Evolutionary conservation across 2,329 filamentous ascomycete genomes (phyloP).

Genomic region (Thielaviopsis punctulata): DNA sequence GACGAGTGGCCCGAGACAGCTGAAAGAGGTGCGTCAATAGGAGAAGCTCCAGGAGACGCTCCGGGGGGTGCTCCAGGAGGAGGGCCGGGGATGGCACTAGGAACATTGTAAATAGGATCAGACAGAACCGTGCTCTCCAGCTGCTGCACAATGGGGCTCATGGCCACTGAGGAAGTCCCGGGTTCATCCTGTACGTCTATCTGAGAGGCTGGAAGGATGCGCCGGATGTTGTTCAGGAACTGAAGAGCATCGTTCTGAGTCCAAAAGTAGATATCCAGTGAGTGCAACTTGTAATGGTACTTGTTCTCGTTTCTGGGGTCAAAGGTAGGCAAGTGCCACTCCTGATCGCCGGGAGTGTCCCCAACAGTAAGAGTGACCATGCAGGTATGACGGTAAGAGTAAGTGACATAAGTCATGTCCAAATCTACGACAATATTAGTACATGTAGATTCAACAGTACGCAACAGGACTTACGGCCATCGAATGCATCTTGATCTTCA

Average conservation of each 20-base stretch:
- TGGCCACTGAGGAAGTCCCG: slow-evolving; percentile 27
- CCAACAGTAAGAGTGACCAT: slow-evolving; percentile 49
- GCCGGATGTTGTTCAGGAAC: slow-evolving; percentile 51
- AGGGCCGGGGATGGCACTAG: slow-evolving; percentile 13
- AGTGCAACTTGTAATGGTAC: slow-evolving; percentile 63
- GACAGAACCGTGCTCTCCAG: slow-evolving; percentile 56
- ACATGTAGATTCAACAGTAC: slow-evolving; percentile 51
- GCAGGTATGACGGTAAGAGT: slow-evolving; percentile 59
- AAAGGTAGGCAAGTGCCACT: slow-evolving; percentile 62
- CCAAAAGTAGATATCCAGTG: slow-evolving; percentile 67
- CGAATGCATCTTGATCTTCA: slow-evolving; percentile 63
- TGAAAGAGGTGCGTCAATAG: not conserved
- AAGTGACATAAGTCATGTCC: slow-evolving; percentile 45
- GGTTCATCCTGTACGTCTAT: slow-evolving; percentile 51
- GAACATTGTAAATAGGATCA: slow-evolving; percentile 30
- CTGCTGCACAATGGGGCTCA: slow-evolving; percentile 56
- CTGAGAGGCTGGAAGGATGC: slow-evolving; percentile 43
- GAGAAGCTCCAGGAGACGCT: slow-evolving; percentile 12
- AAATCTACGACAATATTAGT: slow-evolving; percentile 49
- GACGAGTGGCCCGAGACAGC: not conserved
- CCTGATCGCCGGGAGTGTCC: slow-evolving; percentile 29
- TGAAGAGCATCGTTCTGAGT: slow-evolving; percentile 52
- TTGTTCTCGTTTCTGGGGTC: slow-evolving; percentile 59
- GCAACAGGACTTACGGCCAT: slow-evolving; percentile 46
- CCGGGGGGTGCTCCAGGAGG: slow-evolving; percentile 14